These are phyloP conservation scores for Paecilomyces fulvus DNA, from an alignment of 2,329 filamentous ascomycete species.

Conservation along the genomic window DNA sequence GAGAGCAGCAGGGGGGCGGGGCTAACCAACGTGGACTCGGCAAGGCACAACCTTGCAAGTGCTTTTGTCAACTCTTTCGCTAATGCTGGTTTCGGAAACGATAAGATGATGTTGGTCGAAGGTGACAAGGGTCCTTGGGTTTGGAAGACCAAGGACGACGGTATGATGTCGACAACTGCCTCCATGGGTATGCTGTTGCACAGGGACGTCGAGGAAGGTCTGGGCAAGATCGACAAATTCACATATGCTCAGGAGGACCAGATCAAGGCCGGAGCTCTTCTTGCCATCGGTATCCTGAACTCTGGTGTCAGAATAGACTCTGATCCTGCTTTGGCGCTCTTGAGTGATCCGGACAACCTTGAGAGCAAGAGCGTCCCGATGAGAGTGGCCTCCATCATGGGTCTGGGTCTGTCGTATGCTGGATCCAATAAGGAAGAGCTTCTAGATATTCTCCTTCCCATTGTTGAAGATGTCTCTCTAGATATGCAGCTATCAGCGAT, in stretches of 20 bases:
- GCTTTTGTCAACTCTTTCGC: constrained; percentile 96
- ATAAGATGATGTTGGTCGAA: constrained; percentile 95
- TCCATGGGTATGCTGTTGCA: constrained; percentile 85
- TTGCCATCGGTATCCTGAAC: constrained; percentile 93
- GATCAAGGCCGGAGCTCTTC: constrained; percentile 82
- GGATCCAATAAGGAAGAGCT: constrained; percentile 87
- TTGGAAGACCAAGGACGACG: constrained; percentile 98
- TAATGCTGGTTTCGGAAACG: constrained; percentile 88
- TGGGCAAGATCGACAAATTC: constrained; percentile 92
- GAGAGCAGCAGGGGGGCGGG: constrained; percentile 90
- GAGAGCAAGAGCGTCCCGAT: constrained; percentile 69
- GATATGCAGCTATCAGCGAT: constrained; percentile 96
- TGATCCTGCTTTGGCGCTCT: constrained; percentile 79
- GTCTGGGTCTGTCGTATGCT: constrained; percentile 86
- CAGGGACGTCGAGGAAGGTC: constrained; percentile 86
- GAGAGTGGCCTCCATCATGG: constrained; percentile 84
- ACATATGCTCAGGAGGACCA: constrained; percentile 75
- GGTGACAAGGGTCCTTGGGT: constrained; percentile 90
- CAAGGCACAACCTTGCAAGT: constrained; percentile 88
- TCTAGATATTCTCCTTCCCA: constrained; percentile 74
- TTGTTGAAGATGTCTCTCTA: constrained; percentile 72
- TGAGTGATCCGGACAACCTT: constrained; percentile 72
- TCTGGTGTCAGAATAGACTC: constrained; percentile 83
- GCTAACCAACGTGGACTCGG: constrained; percentile 90
- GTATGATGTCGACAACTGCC: constrained; percentile 92